Base-by-base conservation (phyloP, 176 grass and related monocot genomes). In the Rhynchospora tenuis region DNA sequence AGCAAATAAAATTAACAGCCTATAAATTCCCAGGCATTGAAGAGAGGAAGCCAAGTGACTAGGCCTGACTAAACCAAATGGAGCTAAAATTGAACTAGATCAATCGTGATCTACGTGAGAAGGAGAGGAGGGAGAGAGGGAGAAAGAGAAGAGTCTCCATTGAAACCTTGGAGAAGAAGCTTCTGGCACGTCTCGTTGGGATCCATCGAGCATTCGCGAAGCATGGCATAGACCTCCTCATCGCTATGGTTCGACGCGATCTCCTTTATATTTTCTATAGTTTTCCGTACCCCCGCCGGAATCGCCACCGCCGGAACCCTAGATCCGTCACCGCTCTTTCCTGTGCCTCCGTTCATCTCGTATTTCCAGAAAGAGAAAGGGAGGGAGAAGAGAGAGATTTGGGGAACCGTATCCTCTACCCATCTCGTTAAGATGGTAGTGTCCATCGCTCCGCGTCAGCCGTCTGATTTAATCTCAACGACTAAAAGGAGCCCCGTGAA, bases 131-230 rank as follows among this genome's bases (percentile, higher is more conserved):
- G n/a, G 3, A 31, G 20, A 82, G 13, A n/a, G 19, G 3, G 8
- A 38, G 8, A 55, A 38, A 26, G 51, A 64, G 54, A 56, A 26
- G 54, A 73, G 54, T 75, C 57, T 66, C 17, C 9, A 29, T 14
- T 44, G 69, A 17, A 71, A 98, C 95, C 95, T 95, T 94, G 87
- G 75, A 84, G 82, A 66, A 98, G 92, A 56, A 98, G 90, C 90
- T 91, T 94, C 86, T 98, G 90, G 26, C 79, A 51, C 45, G 95
- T 91, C 84, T 98, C 92, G 90, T 98, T 94, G 61, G 95, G 92
- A 91, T 98, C 95, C 95, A 93, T 98, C 78, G 81, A 80, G 90
- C 95, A 98, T 69, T 98, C 95, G 71, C 90, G 87, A 79, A 95
- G 92, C 89, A 91, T 89, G 83, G 89, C 95, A 63, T 98, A 98